Evolutionary conservation across 2,329 filamentous ascomycete species (phyloP), one percentile per base, ranked within the genome.

Genomic region (Phoma herbarum): DNA sequence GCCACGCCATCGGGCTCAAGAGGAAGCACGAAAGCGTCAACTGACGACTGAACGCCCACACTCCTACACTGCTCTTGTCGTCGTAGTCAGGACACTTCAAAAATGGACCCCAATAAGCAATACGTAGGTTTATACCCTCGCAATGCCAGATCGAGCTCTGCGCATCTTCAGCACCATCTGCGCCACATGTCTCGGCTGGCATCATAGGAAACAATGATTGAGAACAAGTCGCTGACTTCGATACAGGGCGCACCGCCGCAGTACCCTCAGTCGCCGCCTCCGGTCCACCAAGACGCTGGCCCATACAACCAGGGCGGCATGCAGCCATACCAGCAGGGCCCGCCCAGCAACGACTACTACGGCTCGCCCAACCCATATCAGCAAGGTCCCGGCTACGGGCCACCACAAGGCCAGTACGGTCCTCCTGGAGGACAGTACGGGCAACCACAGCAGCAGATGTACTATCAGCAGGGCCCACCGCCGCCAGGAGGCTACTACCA

Each of bases 401-500:
- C 59, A 10, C 68, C 64, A 4, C 62, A 65, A 52, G 64, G 67
- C 35, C 69, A 69, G 59, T 72, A 72, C 54, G 61, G 61, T 1
- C 60, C 59, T 20, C 68, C 65, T 4, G 61, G 65, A 59, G 68
- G 67, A 49, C 71, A 69, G 59, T 70, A 70, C 59, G 59, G 59
- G 18, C 68, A 67, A 45, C 78, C 74, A 22, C 68, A 67, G 43
- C 78, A 74, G 35, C 70, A 75, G 54, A 75, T 75, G 72, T 69
- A 76, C 41, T 76, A 76, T 57, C 63, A 67, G 16, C 71, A 68
- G 31, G 52, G 52, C 28, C 52, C 67, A 10, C 73, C 73, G 46
- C 73, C 72, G 20, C 73, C 61, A 4, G 72, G 71, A 31, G 79
- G 79, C 6, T 78, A 80, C 58, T 79, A 79, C 51, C 64, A 74